Evolutionary conservation across 805 yeast genomes (phyloP).

Genomic region (Blastobotrys americana): DNA sequence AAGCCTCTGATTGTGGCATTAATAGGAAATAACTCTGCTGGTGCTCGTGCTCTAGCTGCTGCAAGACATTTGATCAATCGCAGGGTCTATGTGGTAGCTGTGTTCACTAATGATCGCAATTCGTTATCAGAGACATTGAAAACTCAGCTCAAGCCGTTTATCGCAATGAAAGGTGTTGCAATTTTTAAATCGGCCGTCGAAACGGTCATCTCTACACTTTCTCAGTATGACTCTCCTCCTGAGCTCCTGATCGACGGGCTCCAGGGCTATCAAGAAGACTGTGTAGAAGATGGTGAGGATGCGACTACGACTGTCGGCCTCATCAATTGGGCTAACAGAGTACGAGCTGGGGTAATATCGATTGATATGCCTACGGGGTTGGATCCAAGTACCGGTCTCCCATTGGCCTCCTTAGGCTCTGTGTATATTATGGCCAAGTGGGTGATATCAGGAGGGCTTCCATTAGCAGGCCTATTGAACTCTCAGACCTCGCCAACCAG

Average conservation of each 20-base stretch:
- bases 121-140: neutral
- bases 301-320: slow-evolving; percentile 32
- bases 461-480: slow-evolving; percentile 54
- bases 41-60: slow-evolving; percentile 66
- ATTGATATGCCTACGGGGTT: slow-evolving; percentile 77
- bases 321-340: slow-evolving; percentile 59
- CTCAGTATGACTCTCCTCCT: slow-evolving; percentile 57
- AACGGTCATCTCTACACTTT: slow-evolving; percentile 29
- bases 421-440: slow-evolving; percentile 42
- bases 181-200: slow-evolving; percentile 31
- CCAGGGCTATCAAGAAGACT: slow-evolving; percentile 74
- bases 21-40: slow-evolving; percentile 63
- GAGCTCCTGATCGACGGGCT: slow-evolving; percentile 77
- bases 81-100: slow-evolving; percentile 36
- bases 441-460: slow-evolving; percentile 66
- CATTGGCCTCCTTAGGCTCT: slow-evolving; percentile 11
- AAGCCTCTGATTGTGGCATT: slow-evolving; percentile 69
- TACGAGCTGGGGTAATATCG: slow-evolving; percentile 46
- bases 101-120: neutral
- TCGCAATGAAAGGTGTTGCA: slow-evolving; percentile 58
- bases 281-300: slow-evolving; percentile 33
- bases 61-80: slow-evolving; percentile 74
- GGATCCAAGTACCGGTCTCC: slow-evolving; percentile 71
- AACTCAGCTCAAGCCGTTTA: slow-evolving; percentile 49
- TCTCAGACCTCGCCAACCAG: slow-evolving; percentile 47